Conservation (phyloP, 352 stramenopile genomes). For the Pythium dissotocum region DNA sequence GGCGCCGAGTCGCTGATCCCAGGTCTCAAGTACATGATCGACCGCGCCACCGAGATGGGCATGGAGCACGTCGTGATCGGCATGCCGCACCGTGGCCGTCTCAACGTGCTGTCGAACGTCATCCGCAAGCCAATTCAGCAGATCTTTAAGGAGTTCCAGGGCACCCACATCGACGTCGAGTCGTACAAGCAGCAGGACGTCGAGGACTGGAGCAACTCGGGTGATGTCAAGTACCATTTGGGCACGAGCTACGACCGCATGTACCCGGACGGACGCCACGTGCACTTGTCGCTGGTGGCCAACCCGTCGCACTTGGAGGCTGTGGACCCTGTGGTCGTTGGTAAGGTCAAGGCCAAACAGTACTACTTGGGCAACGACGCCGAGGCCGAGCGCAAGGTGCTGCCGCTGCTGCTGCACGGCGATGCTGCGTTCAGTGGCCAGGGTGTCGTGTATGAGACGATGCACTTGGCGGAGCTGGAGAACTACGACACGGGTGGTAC, state of each 20-base stretch:
- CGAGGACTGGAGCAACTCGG: constrained; percentile 86
- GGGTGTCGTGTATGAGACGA: constrained; percentile 76
- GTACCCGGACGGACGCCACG: constrained; percentile 58
- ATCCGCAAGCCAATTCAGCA: constrained; percentile 95
- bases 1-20: constrained; percentile 96
- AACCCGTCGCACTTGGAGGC: constrained; percentile 99
- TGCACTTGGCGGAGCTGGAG: constrained; percentile 86
- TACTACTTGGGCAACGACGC: constrained; percentile 69
- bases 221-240: constrained; percentile 89
- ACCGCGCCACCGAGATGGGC: constrained; percentile 93
- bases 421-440: constrained; percentile 92
- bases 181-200: constrained; percentile 81
- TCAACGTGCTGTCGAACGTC: constrained; percentile 99
- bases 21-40: constrained; percentile 95
- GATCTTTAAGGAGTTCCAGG: constrained; percentile 92
- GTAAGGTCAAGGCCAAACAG: constrained; percentile 96
- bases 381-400: constrained; percentile 76
- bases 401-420: constrained; percentile 97
- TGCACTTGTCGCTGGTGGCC: constrained; percentile 90
- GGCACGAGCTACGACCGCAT: constrained; percentile 72
- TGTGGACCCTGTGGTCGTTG: constrained; percentile 97
- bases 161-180: constrained; percentile 94
- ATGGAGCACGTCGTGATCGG: constrained; percentile 98
- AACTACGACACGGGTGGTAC: constrained; percentile 97
- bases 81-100: constrained; percentile 97